Percentiles rank a stretch among this genome's conserved stretches.
Conservation (phyloP, 805 yeast species). For the Ogataea trehaloabstinens region DNA sequence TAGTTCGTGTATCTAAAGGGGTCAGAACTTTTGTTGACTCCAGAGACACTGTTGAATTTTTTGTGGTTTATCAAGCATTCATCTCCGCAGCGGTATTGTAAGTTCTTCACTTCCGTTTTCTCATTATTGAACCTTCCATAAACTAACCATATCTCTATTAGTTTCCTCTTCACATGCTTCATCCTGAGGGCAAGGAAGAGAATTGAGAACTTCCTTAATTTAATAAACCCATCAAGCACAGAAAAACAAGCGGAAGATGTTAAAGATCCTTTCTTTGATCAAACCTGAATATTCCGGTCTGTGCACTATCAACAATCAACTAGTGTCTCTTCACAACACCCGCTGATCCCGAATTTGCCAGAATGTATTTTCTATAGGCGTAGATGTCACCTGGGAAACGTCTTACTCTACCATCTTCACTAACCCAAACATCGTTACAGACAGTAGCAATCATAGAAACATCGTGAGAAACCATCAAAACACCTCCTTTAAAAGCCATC, state of each 20-base stretch:
- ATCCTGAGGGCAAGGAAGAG: constrained; percentile 11
- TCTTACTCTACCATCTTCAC: constrained; percentile 79
- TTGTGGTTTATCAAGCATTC: constrained; percentile 11
- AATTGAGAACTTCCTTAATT: constrained; percentile 8
- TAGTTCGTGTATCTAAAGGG: constrained; percentile 6
- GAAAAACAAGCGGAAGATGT: not conserved
- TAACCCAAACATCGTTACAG: constrained; percentile 93
- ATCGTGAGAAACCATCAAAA: constrained; percentile 97
- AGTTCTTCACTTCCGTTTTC: too few species aligned
- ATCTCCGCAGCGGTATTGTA: constrained; percentile 6
- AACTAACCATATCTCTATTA: too few species aligned
- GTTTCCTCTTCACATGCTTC: constrained; percentile 10
- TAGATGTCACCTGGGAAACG: constrained; percentile 80
- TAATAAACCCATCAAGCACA: constrained; percentile 1
- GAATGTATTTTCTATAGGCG: constrained; percentile 86
- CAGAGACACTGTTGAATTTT: constrained; percentile 11
- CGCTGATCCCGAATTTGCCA: constrained; percentile 69
- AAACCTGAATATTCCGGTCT: not conserved
- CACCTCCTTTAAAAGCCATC: constrained; percentile 88
- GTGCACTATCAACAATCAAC: constrained; percentile 1
- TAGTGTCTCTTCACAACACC: constrained; percentile 93
- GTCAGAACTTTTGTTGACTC: constrained; percentile 7
- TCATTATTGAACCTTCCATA: too few species aligned
- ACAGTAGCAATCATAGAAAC: constrained; percentile 85
- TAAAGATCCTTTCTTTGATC: not conserved